phyloP scores from a whole-genome alignment of 1,139 yeast genomes.

The Spencermartinsiella ligniputridi region DNA sequence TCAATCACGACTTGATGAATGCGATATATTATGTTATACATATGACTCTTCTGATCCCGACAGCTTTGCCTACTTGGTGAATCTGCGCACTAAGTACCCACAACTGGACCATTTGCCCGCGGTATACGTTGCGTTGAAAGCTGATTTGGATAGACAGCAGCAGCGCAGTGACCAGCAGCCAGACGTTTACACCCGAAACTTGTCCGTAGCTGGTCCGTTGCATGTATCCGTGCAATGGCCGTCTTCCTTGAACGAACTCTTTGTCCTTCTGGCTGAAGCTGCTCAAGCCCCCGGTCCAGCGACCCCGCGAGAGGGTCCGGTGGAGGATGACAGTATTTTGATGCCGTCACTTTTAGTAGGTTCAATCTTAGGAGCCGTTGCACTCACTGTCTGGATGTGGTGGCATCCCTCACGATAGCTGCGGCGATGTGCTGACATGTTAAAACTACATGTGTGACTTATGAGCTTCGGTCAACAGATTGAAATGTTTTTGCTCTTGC shows the following conservation, averaged over 20 bases:
- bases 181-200: constrained; percentile 69
- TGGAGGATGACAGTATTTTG: constrained; percentile 48
- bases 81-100: constrained; percentile 55
- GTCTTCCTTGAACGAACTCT: constrained; percentile 75
- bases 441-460: neutral
- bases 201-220: constrained; percentile 68
- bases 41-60: constrained; percentile 97
- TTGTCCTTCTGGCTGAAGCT: constrained; percentile 83
- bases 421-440: neutral
- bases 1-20: constrained; percentile 64
- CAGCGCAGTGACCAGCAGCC: constrained; percentile 85
- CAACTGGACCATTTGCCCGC: constrained; percentile 69
- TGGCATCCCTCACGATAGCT: constrained; percentile 4
- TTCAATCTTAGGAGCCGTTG: constrained; percentile 16
- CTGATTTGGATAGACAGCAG: constrained; percentile 92
- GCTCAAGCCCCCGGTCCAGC: constrained; percentile 73
- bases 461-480: constrained; percentile 58
- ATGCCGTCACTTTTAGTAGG: constrained; percentile 38
- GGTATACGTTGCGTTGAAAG: constrained; percentile 86
- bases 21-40: constrained; percentile 85
- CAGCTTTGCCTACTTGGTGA: constrained; percentile 77
- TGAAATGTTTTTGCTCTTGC: constrained; percentile 59
- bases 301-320: constrained; percentile 78
- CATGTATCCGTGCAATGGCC: constrained; percentile 91
- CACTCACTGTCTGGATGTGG: constrained; percentile 16